Evolutionary conservation across 176 grass and related monocot genomes (phyloP).

Genomic region (Saccharum spontaneum): DNA sequence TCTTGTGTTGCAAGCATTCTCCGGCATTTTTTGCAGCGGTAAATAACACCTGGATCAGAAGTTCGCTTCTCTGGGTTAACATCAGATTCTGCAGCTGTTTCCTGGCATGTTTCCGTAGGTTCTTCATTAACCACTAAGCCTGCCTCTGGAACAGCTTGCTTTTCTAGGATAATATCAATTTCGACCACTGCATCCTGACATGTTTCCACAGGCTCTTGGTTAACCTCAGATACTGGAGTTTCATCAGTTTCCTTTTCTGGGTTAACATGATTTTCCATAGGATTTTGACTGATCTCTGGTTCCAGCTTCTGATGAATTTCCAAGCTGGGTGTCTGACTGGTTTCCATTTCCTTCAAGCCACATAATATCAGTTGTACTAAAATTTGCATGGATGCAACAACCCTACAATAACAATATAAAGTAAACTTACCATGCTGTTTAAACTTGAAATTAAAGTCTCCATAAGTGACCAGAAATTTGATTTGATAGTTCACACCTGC

Average conservation of each 20-base stretch:
- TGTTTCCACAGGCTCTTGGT: constrained; percentile 23
- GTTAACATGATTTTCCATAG: constrained; percentile 11
- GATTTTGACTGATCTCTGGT: constrained; percentile 17
- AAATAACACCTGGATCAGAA: constrained; percentile 54
- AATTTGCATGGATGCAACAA: not conserved
- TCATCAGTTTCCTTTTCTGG: constrained; percentile 9
- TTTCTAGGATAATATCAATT: constrained; percentile 20
- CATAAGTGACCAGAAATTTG: not conserved
- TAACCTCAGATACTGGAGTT: constrained; percentile 1
- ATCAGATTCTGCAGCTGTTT: constrained; percentile 33
- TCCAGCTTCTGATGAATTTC: constrained; percentile 17
- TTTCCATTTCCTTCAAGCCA: constrained; percentile 34
- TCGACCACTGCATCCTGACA: constrained; percentile 23
- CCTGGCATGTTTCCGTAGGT: not conserved
- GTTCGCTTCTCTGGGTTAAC: constrained; percentile 15
- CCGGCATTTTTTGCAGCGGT: constrained; percentile 72
- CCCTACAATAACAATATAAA: constrained; percentile 15
- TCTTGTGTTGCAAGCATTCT: constrained; percentile 77
- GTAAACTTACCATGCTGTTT: constrained; percentile 15
- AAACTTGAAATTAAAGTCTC: constrained; percentile 30
- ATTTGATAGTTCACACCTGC: not conserved
- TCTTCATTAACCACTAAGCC: not conserved
- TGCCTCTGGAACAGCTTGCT: constrained; percentile 19
- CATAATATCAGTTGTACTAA: not conserved
- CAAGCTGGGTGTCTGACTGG: not conserved